Percentiles rank a stretch among this genome's conserved stretches.
These are phyloP conservation scores for Lepidium sativum DNA, from an alignment of 345 rosid species.

Conservation along the genomic window DNA sequence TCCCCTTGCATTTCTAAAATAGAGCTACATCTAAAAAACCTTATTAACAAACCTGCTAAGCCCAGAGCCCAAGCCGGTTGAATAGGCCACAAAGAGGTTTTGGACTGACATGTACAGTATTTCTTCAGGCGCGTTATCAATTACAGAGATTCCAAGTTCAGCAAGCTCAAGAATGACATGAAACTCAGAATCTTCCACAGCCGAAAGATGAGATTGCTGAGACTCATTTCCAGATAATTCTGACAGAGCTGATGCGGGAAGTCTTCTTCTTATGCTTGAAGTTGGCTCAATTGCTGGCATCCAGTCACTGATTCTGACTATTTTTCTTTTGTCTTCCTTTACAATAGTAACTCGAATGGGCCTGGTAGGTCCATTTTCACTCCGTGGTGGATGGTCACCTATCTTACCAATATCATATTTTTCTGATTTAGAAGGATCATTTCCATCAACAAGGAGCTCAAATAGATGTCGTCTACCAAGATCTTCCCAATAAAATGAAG, in stretches of 20 bases:
- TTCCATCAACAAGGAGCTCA: slow-evolving; percentile 72
- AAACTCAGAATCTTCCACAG: slow-evolving; percentile 57
- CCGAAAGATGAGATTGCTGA: slow-evolving; percentile 36
- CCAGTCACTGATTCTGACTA: slow-evolving; percentile 81
- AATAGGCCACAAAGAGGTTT: slow-evolving; percentile 73
- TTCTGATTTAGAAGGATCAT: slow-evolving; percentile 49
- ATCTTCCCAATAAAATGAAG: slow-evolving; percentile 96
- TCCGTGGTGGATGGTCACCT: slow-evolving; percentile 61
- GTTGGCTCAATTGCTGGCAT: slow-evolving; percentile 81
- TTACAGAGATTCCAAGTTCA: slow-evolving; percentile 85
- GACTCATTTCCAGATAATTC: slow-evolving; percentile 38
- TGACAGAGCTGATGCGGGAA: slow-evolving; percentile 31
- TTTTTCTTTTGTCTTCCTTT: slow-evolving; percentile 77
- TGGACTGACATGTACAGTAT: slow-evolving; percentile 78
- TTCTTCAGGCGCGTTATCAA: slow-evolving; percentile 97
- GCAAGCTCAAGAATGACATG: slow-evolving; percentile 82
- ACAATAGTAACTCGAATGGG: slow-evolving; percentile 72
- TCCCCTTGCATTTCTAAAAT: not conserved
- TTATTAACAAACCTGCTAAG: slow-evolving; percentile 57
- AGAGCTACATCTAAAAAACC: not conserved
- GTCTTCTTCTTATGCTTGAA: slow-evolving; percentile 29
- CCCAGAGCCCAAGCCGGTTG: slow-evolving; percentile 91
- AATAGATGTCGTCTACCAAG: slow-evolving; percentile 63
- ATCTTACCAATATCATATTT: slow-evolving; percentile 77
- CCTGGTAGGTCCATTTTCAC: slow-evolving; percentile 47